phyloP scores from a whole-genome alignment of 2,329 filamentous ascomycete genomes.

The Septoria petroselini region DNA sequence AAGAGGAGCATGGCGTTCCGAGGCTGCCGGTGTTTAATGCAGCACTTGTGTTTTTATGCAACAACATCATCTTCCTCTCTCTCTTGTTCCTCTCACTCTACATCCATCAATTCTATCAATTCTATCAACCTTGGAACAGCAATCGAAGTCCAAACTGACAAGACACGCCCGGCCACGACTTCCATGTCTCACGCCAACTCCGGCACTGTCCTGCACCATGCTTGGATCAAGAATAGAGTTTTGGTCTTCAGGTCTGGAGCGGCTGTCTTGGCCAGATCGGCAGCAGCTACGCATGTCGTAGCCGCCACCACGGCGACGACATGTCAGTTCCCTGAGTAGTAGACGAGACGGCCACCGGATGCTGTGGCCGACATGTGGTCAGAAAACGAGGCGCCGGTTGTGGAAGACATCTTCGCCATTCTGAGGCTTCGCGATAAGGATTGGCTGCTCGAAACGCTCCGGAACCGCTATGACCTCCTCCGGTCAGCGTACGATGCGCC shows the following conservation, averaged over 20 bases:
- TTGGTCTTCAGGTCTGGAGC: background rate
- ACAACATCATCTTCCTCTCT: too few species aligned
- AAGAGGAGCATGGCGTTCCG: too few species aligned
- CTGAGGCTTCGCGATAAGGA: constrained; percentile 13
- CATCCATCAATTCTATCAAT: too few species aligned
- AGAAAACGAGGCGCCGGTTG: constrained; percentile 8
- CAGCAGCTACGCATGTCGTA: constrained; percentile 1
- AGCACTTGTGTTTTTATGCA: too few species aligned
- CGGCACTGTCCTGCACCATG: background rate
- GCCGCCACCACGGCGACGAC: too few species aligned
- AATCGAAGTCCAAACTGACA: too few species aligned
- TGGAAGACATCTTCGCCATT: constrained; percentile 13
- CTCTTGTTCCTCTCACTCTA: too few species aligned
- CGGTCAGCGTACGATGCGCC: background rate
- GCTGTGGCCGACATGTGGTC: constrained; percentile 9
- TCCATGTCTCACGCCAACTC: background rate
- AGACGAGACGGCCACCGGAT: background rate
- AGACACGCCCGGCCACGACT: too few species aligned
- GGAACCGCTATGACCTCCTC: constrained; percentile 6
- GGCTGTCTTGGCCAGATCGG: constrained; percentile 6
- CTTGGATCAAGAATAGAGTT: background rate
- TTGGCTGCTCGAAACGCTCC: constrained; percentile 14
- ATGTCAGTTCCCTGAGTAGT: background rate
- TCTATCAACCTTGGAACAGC: too few species aligned
- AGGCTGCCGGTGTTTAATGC: too few species aligned